A percentile compares a stretch with the other conserved stretches of the same genome.
These are phyloP conservation scores for Leccinum griseonigrum DNA, from an alignment of 1,284 basidiomycete genomes.

Conservation along the genomic window DNA sequence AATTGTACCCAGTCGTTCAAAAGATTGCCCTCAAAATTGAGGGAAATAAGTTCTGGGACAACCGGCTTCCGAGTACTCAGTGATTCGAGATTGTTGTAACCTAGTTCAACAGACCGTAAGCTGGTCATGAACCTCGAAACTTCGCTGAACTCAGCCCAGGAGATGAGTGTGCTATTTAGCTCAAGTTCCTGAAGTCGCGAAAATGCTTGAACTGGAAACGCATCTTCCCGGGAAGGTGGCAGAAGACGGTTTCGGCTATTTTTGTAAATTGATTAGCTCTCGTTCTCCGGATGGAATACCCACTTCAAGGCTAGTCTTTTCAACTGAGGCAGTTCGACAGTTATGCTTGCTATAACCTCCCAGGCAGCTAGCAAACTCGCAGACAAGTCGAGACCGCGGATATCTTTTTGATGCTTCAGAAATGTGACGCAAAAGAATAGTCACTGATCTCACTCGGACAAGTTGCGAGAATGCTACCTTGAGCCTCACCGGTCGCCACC, in stretches of 20 bases:
- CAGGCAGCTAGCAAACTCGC: constrained; percentile 74
- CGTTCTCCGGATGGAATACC: constrained; percentile 24
- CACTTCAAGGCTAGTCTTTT: constrained; percentile 78
- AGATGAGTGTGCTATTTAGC: constrained; percentile 70
- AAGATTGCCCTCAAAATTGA: constrained; percentile 79
- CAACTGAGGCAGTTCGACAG: constrained; percentile 60
- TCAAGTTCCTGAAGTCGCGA: constrained; percentile 61
- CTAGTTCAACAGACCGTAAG: constrained; percentile 70
- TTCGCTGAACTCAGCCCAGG: constrained; percentile 66
- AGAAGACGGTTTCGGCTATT: constrained; percentile 61
- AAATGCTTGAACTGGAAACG: constrained; percentile 47
- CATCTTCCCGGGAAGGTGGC: constrained; percentile 27
- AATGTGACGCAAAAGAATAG: constrained; percentile 1
- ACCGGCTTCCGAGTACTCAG: constrained; percentile 30
- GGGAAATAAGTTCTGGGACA: constrained; percentile 41
- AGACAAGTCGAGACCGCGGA: constrained; percentile 82
- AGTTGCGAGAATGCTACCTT: constrained; percentile 52
- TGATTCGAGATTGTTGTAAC: constrained; percentile 63
- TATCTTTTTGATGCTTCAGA: constrained; percentile 46
- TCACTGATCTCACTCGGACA: constrained; percentile 63
- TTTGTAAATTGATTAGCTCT: constrained; percentile 12
- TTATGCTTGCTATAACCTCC: constrained; percentile 67
- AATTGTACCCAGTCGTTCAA: constrained; percentile 61
- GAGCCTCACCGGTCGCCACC: constrained; percentile 56
- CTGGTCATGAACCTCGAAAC: constrained; percentile 57